Base-by-base conservation (phyloP, 2,329 filamentous ascomycete species). In the Exserohilum rostratum region DNA sequence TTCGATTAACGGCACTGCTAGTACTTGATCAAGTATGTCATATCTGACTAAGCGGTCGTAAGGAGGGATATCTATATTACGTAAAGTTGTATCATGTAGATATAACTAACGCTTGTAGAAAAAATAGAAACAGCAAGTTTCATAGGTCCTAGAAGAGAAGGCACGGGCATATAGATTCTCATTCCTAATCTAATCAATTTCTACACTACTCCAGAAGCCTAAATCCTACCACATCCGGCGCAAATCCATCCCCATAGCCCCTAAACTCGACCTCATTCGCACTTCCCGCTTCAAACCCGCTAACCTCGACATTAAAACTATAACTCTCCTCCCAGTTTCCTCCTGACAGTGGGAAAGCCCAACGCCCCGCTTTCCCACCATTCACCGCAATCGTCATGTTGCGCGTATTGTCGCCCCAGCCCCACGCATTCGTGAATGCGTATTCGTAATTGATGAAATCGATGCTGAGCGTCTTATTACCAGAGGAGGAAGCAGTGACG, bases 401-500 rank as follows among this genome's bases (percentile, higher is more conserved):
- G 15, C 76, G 62, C 9, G 69, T 67, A 38, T 78, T 78, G 12
- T 66, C 61, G 5, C 72, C 71, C 45, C 57, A 65, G 7, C 57
- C 62, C 64, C 68, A 72, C 0, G 72, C 65, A 29, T 74, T 76
- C 0, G 68, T 69, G 17, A 78, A 71, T 2, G 67, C 67, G 33
- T 70, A 69, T 40, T 78, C 76, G 58, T 76, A 76, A 44, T 78
- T 74, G 44, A 78, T 56, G 42, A 76, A 78, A 46, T 79, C 77
- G 17, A 78, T 67, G 1, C 68, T 68, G 1, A 77, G 42, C 5
- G 75, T 55, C 38, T 71, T 74, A 15, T 64, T 72, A 0, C 69
- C 63, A n/a, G 66, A 42, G 3, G 55, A 50, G 3, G 43, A 51
- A 9, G 61, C 59, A 10, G 59, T 67, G 4, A 78, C 65, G 6